phyloP scores from a whole-genome alignment of 139 green algal genomes.

The Chlamydomonas schloesseri region DNA sequence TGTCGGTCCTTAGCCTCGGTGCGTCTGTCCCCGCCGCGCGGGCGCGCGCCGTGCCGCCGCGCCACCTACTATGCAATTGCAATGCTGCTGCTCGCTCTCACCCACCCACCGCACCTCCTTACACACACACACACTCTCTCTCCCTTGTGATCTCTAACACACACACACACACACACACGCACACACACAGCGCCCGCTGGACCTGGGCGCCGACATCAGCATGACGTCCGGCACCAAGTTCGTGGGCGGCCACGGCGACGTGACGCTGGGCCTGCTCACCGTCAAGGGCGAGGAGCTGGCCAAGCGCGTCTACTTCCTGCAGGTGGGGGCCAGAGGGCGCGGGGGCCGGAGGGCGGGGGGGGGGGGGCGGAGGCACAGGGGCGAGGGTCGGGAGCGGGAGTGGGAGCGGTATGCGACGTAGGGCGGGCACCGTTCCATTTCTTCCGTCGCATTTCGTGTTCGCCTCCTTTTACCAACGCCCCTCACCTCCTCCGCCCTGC shows the following conservation, averaged over 20 bases:
- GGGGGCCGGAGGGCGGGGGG: neutral
- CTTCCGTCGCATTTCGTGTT: neutral
- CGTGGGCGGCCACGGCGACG: conserved; percentile 94
- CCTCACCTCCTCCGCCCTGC: neutral
- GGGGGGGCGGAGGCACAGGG: neutral
- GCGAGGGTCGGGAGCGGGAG: neutral
- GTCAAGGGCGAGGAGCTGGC: conserved; percentile 87
- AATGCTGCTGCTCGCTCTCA: too few relatives aligned
- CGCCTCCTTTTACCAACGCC: neutral
- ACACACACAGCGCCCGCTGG: conserved; percentile 67
- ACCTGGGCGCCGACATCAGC: conserved; percentile 95
- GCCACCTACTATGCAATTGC: too few relatives aligned
- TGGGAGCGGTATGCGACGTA: neutral
- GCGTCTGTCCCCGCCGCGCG: too few relatives aligned
- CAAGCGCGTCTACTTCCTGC: conserved; percentile 89
- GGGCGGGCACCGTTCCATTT: neutral
- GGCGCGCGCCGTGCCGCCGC: too few relatives aligned
- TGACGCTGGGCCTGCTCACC: conserved; percentile 92
- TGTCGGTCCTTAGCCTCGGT: too few relatives aligned
- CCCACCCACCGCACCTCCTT: too few relatives aligned
- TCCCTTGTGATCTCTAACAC: too few relatives aligned
- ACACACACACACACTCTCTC: too few relatives aligned
- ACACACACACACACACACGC: too few relatives aligned
- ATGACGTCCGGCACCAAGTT: conserved; percentile 99
- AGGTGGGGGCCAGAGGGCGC: conserved; percentile 53